These are phyloP conservation scores for Fusarium sublunatum DNA, from an alignment of 2,329 filamentous ascomycete genomes.

Conservation along the genomic window DNA sequence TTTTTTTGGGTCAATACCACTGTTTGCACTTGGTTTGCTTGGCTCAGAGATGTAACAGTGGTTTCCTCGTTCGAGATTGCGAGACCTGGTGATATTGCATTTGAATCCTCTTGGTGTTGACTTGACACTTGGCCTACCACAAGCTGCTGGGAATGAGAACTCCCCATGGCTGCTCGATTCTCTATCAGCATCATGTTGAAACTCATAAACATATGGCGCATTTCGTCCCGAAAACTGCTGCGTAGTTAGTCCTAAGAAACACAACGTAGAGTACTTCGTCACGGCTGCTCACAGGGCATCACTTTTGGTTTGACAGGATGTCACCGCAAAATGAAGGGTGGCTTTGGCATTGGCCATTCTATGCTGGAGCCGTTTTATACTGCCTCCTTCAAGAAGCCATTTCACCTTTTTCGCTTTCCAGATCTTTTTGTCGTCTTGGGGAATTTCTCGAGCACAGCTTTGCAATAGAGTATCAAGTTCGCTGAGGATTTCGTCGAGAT, in stretches of 20 bases:
- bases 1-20: fast-evolving
- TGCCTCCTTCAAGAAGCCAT: constrained; percentile 16
- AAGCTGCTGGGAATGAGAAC: background rate
- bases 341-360: constrained; percentile 6
- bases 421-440: background rate
- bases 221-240: constrained; percentile 6
- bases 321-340: constrained; percentile 14
- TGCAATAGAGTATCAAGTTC: constrained; percentile 13
- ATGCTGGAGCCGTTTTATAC: constrained; percentile 19
- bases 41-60: fast-evolving
- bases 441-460: background rate
- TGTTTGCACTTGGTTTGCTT: background rate
- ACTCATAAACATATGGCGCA: background rate
- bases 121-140: no score
- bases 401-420: constrained; percentile 13
- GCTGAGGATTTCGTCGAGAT: background rate
- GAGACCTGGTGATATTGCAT: no score
- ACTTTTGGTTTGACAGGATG: background rate
- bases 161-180: no score
- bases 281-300: background rate
- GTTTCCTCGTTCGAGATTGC: fast-evolving
- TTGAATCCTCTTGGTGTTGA: background rate
- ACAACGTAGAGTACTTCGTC: no score
- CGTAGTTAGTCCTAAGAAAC: background rate
- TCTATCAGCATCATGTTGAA: background rate